Percentiles rank a stretch among this genome's conserved stretches.
These are phyloP conservation scores for Acanthamoeba royreba DNA, from an alignment of 208 protist genomes.

Conservation along the genomic window DNA sequence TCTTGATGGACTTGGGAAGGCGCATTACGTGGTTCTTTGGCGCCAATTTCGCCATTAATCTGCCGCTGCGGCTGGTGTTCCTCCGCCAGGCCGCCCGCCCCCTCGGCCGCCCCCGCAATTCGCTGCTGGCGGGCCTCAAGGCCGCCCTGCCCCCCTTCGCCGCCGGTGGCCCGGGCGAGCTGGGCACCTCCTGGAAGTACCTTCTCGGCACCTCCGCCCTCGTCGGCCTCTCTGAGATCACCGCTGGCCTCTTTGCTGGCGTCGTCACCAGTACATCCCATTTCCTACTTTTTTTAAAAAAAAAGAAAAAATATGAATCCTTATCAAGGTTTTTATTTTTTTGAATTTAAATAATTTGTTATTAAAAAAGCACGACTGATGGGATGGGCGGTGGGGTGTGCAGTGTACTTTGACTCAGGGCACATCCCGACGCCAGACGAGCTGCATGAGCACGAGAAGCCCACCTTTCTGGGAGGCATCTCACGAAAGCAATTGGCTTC, in stretches of 20 bases:
- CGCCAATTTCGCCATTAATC: constrained; percentile 17
- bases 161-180: background rate
- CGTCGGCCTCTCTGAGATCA: background rate
- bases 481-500: background rate
- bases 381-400: too few relatives aligned
- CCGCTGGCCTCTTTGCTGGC: background rate
- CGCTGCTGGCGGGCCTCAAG: background rate
- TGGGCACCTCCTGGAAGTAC: background rate
- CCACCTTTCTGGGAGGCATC: background rate
- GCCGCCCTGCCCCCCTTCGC: background rate
- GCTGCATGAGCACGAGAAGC: constrained; percentile 36
- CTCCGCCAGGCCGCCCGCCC: background rate
- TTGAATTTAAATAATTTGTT: background rate
- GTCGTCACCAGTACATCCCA: background rate
- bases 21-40: background rate
- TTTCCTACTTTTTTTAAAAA: background rate
- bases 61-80: background rate
- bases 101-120: background rate
- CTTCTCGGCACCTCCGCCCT: background rate
- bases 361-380: too few relatives aligned
- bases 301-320: background rate
- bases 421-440: background rate
- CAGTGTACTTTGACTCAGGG: constrained; percentile 28
- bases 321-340: background rate
- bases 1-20: background rate